Evolutionary conservation across 176 grass and related monocot species (phyloP), one percentile per base, ranked within the genome.

Genomic region (Themeda triandra): DNA sequence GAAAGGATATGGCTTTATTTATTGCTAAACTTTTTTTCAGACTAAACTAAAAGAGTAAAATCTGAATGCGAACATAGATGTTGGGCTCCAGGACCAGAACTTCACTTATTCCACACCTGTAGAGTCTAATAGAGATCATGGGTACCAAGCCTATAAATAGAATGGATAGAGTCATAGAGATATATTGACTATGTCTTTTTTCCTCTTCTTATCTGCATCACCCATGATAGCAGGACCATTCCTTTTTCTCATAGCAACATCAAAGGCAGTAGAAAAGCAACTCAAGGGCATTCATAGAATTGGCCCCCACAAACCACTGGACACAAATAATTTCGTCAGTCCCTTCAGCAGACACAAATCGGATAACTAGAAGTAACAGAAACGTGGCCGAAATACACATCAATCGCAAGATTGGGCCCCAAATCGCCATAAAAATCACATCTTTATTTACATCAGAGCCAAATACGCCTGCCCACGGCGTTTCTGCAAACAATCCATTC

Each of bases 281-380:
- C 56, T 53, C 54, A 78, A 31, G 73, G 21, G 17, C 63, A 71
- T 14, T 40, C 17, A 78, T 45, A 69, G 30, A 85, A 69, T 37
- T 31, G 77, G 42, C n/a, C 76, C 70, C 87, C 69, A 80, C 81
- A 84, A 78, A 84, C 13, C 6, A 75, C 49, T n/a, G 45, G 18
- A 71, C 33, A 19, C 45, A 25, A 32, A 62, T 63, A 11, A 73
- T 4, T 41, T 37, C 18, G 46, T 37, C 32, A 39, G 28, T 33
- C 54, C 31, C 21, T 37, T 86, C 19, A n/a, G 2, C 31, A 65
- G 25, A 0, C 33, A 60, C 46, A 45, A 25, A 78, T 59, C 27
- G 32, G 42, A 70, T 12, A 18, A 6, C 48, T 6, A 36, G 46
- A 60, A 59, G 28, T 51, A 60, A 49, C 25, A 1, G 17, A 27